Conservation (phyloP, 192 early-diverging fungal species). For the Geranomyces variabilis region DNA sequence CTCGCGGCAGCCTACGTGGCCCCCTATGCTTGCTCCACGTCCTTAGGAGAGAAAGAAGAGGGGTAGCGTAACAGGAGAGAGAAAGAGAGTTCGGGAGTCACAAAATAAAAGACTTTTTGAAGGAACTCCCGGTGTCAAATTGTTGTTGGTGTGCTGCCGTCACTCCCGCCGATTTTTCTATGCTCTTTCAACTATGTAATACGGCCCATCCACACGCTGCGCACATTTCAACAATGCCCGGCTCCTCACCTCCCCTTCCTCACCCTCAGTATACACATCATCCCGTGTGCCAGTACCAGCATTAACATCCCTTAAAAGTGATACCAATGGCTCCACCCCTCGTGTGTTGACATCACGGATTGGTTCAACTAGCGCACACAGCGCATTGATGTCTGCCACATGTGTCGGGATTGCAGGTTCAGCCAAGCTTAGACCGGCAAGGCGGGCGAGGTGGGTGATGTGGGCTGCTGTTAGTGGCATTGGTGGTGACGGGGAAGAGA, state of each 20-base stretch:
- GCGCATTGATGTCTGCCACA: constrained; percentile 22
- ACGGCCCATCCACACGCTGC: constrained; percentile 5
- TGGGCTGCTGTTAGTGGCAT: neutral
- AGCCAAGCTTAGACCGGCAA: constrained; percentile 6
- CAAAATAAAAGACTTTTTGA: too few species aligned
- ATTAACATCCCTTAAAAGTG: constrained; percentile 7
- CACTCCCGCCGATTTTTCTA: neutral
- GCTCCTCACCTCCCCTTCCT: neutral
- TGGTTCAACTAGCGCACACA: constrained; percentile 28
- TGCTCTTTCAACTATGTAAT: constrained; percentile 16
- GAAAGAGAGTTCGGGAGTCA: too few species aligned
- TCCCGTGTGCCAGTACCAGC: neutral
- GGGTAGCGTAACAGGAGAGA: too few species aligned
- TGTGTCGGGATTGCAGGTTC: neutral
- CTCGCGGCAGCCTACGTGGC: too few species aligned
- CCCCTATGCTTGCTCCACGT: too few species aligned
- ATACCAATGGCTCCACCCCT: constrained; percentile 30
- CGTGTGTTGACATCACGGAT: constrained; percentile 21
- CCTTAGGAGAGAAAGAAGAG: too few species aligned
- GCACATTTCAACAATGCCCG: constrained; percentile 11
- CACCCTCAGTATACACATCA: neutral
- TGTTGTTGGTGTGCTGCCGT: too few species aligned
- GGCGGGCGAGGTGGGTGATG: constrained; percentile 11
- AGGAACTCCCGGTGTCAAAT: too few species aligned
- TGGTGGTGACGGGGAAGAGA: neutral